These are phyloP conservation scores for Paramecium tetraurelia DNA, from an alignment of 73 alveolate species.

Conservation along the genomic window DNA sequence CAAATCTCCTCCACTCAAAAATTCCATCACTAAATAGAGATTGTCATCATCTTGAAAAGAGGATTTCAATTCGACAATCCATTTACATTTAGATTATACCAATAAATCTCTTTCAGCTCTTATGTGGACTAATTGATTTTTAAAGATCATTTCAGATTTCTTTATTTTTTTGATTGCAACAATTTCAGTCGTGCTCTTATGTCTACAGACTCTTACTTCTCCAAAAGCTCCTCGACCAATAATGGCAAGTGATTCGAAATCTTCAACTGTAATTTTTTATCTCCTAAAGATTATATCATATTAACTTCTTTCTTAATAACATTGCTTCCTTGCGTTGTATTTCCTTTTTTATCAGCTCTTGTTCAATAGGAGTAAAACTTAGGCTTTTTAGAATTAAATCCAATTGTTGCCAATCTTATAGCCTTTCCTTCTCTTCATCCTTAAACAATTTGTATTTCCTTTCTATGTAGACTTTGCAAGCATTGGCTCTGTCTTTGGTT, in stretches of 20 bases:
- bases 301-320: constrained; percentile 60
- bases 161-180: constrained; percentile 78
- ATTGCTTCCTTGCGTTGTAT: constrained; percentile 67
- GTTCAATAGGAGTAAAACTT: constrained; percentile 56
- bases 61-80: constrained; percentile 58
- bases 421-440: background rate
- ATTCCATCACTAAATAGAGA: constrained; percentile 81
- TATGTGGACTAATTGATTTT: constrained; percentile 74
- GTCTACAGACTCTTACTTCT: constrained; percentile 75
- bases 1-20: constrained; percentile 81
- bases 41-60: constrained; percentile 75
- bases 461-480: constrained; percentile 55
- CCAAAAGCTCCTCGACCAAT: constrained; percentile 83
- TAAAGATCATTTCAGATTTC: constrained; percentile 71
- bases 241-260: constrained; percentile 69
- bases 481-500: constrained; percentile 48
- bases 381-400: constrained; percentile 34
- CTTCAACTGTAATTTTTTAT: constrained; percentile 60
- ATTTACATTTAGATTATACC: constrained; percentile 62
- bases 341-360: constrained; percentile 66
- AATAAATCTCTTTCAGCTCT: constrained; percentile 80
- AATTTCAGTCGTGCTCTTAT: constrained; percentile 62
- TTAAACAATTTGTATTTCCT: background rate
- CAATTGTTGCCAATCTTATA: constrained; percentile 61
- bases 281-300: constrained; percentile 34